Conservation (phyloP, 768 basidiomycete genomes). For the Tulasnella sp. region DNA sequence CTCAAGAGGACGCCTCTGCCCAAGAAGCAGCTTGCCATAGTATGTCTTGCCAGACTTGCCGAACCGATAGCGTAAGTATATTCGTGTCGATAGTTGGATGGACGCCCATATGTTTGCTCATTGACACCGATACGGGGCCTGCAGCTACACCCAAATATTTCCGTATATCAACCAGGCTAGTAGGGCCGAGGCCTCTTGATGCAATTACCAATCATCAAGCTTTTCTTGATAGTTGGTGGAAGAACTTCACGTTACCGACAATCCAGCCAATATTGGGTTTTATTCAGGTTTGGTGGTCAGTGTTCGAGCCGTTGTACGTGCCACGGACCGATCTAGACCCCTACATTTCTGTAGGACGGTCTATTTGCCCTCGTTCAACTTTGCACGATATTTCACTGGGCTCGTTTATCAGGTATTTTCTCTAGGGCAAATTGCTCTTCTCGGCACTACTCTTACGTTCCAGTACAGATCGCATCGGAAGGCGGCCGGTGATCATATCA, state of each 20-base stretch:
- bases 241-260: slow-evolving; percentile 16
- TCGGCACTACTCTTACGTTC: background rate
- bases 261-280: slow-evolving; percentile 14
- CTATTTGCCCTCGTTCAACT: slow-evolving; percentile 9
- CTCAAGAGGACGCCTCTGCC: slow-evolving; percentile 16
- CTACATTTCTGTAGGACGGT: background rate
- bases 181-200: no score
- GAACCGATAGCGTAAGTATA: slow-evolving; percentile 18
- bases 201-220: background rate
- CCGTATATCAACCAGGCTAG: slow-evolving; percentile 16
- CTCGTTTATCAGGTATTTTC: background rate
- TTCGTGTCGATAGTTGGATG: no score
- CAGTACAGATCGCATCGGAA: slow-evolving; percentile 13
- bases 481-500: slow-evolving; percentile 14
- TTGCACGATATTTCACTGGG: slow-evolving; percentile 5
- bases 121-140: no score
- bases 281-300: slow-evolving; percentile 15
- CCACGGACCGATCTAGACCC: background rate
- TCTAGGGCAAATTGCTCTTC: no score
- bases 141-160: slow-evolving; percentile 10
- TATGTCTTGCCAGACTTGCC: slow-evolving; percentile 16
- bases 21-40: slow-evolving; percentile 11
- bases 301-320: background rate
- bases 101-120: no score
- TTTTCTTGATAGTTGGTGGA: slow-evolving; percentile 13